phyloP scores from a whole-genome alignment of 148 eudicot species.

The Linanthus parryae region DNA sequence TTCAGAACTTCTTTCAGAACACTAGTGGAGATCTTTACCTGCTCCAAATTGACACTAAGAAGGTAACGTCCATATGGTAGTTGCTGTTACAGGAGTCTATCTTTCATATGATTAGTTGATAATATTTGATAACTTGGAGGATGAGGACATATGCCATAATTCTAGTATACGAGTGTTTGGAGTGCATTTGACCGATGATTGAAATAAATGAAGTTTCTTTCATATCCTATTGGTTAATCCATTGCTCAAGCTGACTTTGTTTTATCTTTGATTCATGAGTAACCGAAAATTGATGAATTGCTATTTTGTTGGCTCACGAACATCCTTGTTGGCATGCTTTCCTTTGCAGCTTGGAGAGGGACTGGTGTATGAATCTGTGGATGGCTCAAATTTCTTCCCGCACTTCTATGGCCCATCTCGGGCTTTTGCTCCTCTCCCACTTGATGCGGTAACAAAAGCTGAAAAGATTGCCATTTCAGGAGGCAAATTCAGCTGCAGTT shows the following conservation, averaged over 20 bases:
- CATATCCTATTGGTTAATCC: no score
- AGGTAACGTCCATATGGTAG: conserved; percentile 45
- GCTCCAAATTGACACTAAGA: conserved; percentile 65
- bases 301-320: neutral
- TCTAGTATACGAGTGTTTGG: no score
- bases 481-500: conserved; percentile 52
- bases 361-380: conserved; percentile 73
- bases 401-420: conserved; percentile 95
- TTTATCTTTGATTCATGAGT: neutral
- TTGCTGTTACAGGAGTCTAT: no score
- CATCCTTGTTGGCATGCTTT: neutral
- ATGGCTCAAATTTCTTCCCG: conserved; percentile 58
- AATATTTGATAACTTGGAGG: no score
- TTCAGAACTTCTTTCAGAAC: conserved; percentile 58
- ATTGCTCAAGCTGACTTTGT: neutral
- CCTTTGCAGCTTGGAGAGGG: conserved; percentile 83
- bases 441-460: conserved; percentile 57
- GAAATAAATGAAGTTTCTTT: no score
- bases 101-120: no score
- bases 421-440: conserved; percentile 72
- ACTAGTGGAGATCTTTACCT: conserved; percentile 50
- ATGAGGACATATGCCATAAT: no score
- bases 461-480: conserved; percentile 54
- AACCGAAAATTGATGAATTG: neutral
- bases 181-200: no score